These are phyloP conservation scores for Coemansia sp. DNA, from an alignment of 192 early-diverging fungal species.

Conservation along the genomic window DNA sequence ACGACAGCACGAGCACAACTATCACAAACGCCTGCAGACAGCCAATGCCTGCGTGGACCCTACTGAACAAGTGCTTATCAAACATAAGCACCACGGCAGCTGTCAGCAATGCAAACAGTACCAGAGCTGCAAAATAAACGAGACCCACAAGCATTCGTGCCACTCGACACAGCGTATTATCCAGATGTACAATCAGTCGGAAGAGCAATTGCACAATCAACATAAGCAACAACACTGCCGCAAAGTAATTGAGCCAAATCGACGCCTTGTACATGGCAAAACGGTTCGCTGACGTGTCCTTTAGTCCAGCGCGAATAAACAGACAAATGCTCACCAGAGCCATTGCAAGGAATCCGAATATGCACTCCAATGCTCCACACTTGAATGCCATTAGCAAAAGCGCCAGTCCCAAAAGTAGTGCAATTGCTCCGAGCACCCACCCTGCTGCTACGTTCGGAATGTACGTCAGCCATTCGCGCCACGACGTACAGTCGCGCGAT, in stretches of 20 bases:
- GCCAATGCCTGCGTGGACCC: constrained; percentile 40
- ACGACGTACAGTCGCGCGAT: constrained; percentile 38
- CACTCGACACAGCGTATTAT: constrained; percentile 36
- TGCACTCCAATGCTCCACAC: constrained; percentile 46
- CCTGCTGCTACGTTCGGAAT: constrained; percentile 47
- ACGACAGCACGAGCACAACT: constrained; percentile 31
- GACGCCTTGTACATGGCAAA: constrained; percentile 48
- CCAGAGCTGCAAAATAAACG: constrained; percentile 26
- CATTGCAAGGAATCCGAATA: constrained; percentile 44
- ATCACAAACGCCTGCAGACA: constrained; percentile 49
- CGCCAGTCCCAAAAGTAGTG: constrained; percentile 31
- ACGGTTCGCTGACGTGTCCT: constrained; percentile 12
- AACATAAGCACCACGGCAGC: constrained; percentile 49
- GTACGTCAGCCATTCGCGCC: constrained; percentile 54
- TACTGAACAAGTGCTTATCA: constrained; percentile 28
- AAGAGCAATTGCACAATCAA: constrained; percentile 45
- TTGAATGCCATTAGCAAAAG: constrained; percentile 43
- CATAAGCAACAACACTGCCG: constrained; percentile 28
- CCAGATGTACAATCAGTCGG: constrained; percentile 43
- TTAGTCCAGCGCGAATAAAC: constrained; percentile 36
- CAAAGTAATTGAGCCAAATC: constrained; percentile 51
- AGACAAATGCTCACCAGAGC: constrained; percentile 29
- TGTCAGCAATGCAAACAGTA: constrained; percentile 36
- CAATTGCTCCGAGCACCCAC: constrained; percentile 42
- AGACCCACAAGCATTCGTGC: constrained; percentile 31